These are phyloP conservation scores for Backusella psychrophila DNA, from an alignment of 192 early-diverging fungal species.

Conservation along the genomic window DNA sequence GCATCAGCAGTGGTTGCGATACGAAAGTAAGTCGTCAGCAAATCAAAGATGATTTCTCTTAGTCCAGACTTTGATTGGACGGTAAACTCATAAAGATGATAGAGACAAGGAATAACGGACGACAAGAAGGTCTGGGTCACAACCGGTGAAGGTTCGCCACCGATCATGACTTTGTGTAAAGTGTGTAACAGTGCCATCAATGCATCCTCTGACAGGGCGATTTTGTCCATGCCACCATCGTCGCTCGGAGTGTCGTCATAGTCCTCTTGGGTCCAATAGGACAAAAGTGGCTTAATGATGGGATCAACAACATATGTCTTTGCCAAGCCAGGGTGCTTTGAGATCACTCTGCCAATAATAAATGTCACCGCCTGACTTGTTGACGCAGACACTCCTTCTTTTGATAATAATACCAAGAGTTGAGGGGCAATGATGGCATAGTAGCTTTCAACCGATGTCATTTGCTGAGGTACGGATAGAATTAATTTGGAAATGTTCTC, in stretches of 20 bases:
- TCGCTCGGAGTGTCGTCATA: slow-evolving; percentile 5
- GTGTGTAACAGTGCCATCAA: slow-evolving; percentile 43
- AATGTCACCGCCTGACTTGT: slow-evolving; percentile 46
- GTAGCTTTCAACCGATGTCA: slow-evolving; percentile 56
- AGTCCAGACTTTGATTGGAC: slow-evolving; percentile 37
- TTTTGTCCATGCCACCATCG: slow-evolving; percentile 31
- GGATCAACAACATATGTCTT: slow-evolving; percentile 50
- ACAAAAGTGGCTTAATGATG: slow-evolving; percentile 37
- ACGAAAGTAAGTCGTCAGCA: slow-evolving; percentile 48
- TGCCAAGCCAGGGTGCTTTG: slow-evolving; percentile 44
- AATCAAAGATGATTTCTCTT: slow-evolving; percentile 43
- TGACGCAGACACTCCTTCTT: slow-evolving; percentile 17
- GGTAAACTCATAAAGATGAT: slow-evolving; percentile 56
- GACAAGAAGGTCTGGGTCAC: slow-evolving; percentile 56
- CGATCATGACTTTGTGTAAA: slow-evolving; percentile 55
- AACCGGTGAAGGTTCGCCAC: slow-evolving; percentile 56
- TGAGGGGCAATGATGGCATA: slow-evolving; percentile 51
- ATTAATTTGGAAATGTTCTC: slow-evolving; percentile 59
- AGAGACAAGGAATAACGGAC: slow-evolving; percentile 49
- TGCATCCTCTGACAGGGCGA: slow-evolving; percentile 41
- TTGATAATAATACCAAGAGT: slow-evolving; percentile 26
- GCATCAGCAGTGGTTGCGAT: slow-evolving; percentile 38
- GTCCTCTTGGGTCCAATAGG: slow-evolving; percentile 32
- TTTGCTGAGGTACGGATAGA: slow-evolving; percentile 55
- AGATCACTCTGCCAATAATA: slow-evolving; percentile 48